A percentile compares a stretch with the other conserved stretches of the same genome.
These are phyloP conservation scores for Afroboletus lepidellus DNA, from an alignment of 1,284 basidiomycete species.

Conservation along the genomic window DNA sequence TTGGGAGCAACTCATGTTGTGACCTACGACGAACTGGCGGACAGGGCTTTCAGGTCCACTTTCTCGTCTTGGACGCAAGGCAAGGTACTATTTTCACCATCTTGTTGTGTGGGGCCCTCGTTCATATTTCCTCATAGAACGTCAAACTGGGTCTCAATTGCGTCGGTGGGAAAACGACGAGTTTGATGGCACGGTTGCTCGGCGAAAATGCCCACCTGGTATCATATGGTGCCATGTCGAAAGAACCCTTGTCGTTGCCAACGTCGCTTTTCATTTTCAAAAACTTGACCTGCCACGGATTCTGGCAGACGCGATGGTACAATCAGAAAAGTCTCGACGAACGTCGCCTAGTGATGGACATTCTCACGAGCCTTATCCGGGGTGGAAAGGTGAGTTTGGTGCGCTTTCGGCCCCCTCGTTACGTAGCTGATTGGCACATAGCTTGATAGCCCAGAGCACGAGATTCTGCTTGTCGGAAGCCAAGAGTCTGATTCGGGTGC, in stretches of 20 bases:
- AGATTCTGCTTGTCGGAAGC: slow-evolving; percentile 55
- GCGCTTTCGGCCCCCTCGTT: not conserved
- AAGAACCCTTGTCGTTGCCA: slow-evolving; percentile 74
- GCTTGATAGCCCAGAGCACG: slow-evolving; percentile 66
- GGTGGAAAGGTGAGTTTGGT: slow-evolving; percentile 50
- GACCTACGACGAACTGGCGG: slow-evolving; percentile 69
- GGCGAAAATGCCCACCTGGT: slow-evolving; percentile 69
- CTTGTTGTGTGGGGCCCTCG: not conserved
- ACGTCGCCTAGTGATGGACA: slow-evolving; percentile 45
- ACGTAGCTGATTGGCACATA: slow-evolving; percentile 27
- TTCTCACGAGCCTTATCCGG: slow-evolving; percentile 51
- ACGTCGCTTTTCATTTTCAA: slow-evolving; percentile 83
- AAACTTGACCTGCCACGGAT: slow-evolving; percentile 68
- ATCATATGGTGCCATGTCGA: slow-evolving; percentile 89
- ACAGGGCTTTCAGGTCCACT: slow-evolving; percentile 49
- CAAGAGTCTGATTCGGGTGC: slow-evolving; percentile 54
- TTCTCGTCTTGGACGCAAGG: slow-evolving; percentile 61
- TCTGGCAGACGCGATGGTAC: slow-evolving; percentile 80
- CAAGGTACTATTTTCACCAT: slow-evolving; percentile 48
- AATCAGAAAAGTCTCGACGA: slow-evolving; percentile 41
- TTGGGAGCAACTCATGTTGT: slow-evolving; percentile 74
- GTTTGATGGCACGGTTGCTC: slow-evolving; percentile 64
- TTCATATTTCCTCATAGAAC: slow-evolving; percentile 39
- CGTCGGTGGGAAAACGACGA: slow-evolving; percentile 70
- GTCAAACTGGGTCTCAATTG: slow-evolving; percentile 77